Evolutionary conservation across 2,329 filamentous ascomycete species (phyloP).

Genomic region (Botrytis medusae): DNA sequence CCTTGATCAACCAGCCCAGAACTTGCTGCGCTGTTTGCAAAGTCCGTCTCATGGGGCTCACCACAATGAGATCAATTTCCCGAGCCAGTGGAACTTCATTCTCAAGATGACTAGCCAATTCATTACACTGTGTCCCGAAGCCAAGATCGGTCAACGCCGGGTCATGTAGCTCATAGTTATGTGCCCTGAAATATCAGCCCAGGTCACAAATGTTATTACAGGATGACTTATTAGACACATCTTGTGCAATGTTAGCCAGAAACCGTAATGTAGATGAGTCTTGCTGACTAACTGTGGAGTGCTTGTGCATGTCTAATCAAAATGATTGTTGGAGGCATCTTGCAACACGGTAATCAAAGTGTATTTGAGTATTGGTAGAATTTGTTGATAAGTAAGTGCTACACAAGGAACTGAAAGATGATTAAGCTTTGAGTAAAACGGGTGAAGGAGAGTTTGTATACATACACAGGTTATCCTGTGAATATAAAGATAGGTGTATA

Average conservation of each 20-base stretch:
- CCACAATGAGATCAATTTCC: slow-evolving; percentile 38
- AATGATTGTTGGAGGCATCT: slow-evolving; percentile 45
- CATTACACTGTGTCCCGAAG: slow-evolving; percentile 30
- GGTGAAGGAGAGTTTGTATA: neutral
- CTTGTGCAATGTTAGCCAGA: slow-evolving; percentile 27
- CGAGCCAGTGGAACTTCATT: slow-evolving; percentile 36
- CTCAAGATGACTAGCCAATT: slow-evolving; percentile 33
- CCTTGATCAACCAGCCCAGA: slow-evolving; percentile 38
- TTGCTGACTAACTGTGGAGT: slow-evolving; percentile 42
- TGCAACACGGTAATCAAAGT: slow-evolving; percentile 6
- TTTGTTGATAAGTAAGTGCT: neutral
- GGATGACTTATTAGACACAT: slow-evolving; percentile 38
- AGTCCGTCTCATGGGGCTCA: slow-evolving; percentile 39
- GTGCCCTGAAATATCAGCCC: slow-evolving; percentile 29
- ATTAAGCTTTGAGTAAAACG: neutral
- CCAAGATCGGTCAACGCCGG: slow-evolving; percentile 34
- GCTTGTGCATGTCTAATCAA: slow-evolving; percentile 46
- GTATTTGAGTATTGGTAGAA: neutral
- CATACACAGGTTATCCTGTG: neutral
- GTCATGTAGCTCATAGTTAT: slow-evolving; percentile 35
- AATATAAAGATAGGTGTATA: neutral
- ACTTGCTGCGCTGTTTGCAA: slow-evolving; percentile 38
- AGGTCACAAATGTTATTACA: slow-evolving; percentile 19
- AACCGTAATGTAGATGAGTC: neutral
- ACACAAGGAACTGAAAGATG: neutral